Evolutionary conservation across 805 yeast genomes (phyloP).

Genomic region (Wickerhamomyces mucosus): DNA sequence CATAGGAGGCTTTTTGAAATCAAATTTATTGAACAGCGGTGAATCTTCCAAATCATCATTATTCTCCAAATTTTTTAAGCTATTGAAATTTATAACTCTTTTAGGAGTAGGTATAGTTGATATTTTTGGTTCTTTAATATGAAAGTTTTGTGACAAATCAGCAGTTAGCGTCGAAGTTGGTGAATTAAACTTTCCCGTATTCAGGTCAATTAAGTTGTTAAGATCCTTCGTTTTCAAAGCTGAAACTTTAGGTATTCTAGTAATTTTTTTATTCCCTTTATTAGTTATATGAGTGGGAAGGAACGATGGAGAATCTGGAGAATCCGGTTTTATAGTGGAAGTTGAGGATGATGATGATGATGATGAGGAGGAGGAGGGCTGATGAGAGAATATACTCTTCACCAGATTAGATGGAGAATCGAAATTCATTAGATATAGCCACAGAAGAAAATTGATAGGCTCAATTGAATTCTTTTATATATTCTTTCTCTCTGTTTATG

Average conservation of each 20-base stretch:
- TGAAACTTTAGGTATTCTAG: slow-evolving; percentile 7
- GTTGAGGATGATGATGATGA: not conserved
- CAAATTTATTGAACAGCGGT: slow-evolving; percentile 3
- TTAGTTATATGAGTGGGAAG: slow-evolving; percentile 7
- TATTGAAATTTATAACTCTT: slow-evolving; percentile 10
- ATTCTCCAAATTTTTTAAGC: not conserved
- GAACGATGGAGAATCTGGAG: slow-evolving; percentile 21
- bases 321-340: slow-evolving; percentile 1
- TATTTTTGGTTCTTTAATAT: slow-evolving; percentile 20
- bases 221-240: slow-evolving; percentile 10
- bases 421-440: slow-evolving; percentile 16
- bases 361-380: not conserved
- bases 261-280: slow-evolving; percentile 5
- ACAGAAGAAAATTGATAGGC: not conserved
- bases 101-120: slow-evolving; percentile 11
- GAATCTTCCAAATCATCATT: slow-evolving; percentile 2
- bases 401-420: slow-evolving; percentile 15
- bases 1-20: slow-evolving; percentile 2
- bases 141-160: slow-evolving; percentile 29
- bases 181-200: slow-evolving; percentile 21
- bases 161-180: slow-evolving; percentile 31
- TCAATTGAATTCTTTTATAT: too few relatives aligned
- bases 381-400: slow-evolving; percentile 9
- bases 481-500: too few relatives aligned
- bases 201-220: slow-evolving; percentile 17